These are phyloP conservation scores for Termitomyces sp. DNA, from an alignment of 768 basidiomycete genomes.

Conservation along the genomic window DNA sequence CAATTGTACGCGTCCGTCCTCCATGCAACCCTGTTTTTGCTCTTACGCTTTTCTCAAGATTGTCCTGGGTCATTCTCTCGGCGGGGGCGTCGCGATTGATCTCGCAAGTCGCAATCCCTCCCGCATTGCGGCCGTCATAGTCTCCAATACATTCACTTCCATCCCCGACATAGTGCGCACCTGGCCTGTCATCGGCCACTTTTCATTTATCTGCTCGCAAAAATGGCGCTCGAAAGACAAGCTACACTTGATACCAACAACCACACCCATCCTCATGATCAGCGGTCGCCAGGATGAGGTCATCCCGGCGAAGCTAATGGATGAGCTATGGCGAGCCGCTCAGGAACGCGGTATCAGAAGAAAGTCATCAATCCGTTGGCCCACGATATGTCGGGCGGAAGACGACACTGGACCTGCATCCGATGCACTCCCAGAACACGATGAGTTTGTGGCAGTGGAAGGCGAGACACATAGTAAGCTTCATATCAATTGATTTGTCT, in stretches of 20 bases:
- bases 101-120: slow-evolving; percentile 66
- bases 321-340: slow-evolving; percentile 48
- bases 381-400: slow-evolving; percentile 8
- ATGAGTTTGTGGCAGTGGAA: slow-evolving; percentile 29
- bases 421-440: slow-evolving; percentile 4
- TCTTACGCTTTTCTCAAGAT: slow-evolving; percentile 31
- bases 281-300: slow-evolving; percentile 59
- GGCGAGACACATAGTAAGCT: slow-evolving; percentile 34
- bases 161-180: slow-evolving; percentile 66
- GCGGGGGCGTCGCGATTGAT: slow-evolving; percentile 85
- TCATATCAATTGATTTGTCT: neutral
- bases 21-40: neutral
- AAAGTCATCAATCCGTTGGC: neutral
- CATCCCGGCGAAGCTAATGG: slow-evolving; percentile 62
- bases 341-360: slow-evolving; percentile 26
- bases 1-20: slow-evolving; percentile 38
- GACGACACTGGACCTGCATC: slow-evolving; percentile 20
- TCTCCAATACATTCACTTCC: slow-evolving; percentile 89
- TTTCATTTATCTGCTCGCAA: slow-evolving; percentile 72
- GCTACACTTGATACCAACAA: slow-evolving; percentile 47
- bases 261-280: slow-evolving; percentile 68
- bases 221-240: slow-evolving; percentile 73
- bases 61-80: slow-evolving; percentile 73
- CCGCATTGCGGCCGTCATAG: slow-evolving; percentile 64
- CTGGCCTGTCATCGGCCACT: slow-evolving; percentile 57